Conservation (phyloP, 805 yeast species). For the Nakazawaea wyomingensis region DNA sequence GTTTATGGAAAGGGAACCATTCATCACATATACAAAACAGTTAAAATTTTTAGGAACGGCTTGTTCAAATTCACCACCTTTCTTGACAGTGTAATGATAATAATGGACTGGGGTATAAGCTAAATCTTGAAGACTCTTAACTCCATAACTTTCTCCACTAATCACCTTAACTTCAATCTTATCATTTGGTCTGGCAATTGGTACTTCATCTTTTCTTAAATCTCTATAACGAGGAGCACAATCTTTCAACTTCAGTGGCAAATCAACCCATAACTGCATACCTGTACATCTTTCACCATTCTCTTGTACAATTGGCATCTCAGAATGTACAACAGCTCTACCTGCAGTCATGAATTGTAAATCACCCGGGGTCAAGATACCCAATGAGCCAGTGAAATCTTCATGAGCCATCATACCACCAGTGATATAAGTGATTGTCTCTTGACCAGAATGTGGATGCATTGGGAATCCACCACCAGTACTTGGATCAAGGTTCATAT, state of each 20-base stretch:
- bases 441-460: constrained; percentile 81
- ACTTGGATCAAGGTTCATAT: constrained; percentile 57
- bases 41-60: constrained; percentile 56
- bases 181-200: constrained; percentile 60
- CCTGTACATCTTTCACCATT: constrained; percentile 52
- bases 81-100: constrained; percentile 59
- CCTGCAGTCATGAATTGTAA: constrained; percentile 95
- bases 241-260: constrained; percentile 59
- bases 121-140: constrained; percentile 64
- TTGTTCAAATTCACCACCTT: constrained; percentile 63
- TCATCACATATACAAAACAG: constrained; percentile 61
- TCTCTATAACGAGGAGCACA: constrained; percentile 76
- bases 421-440: constrained; percentile 65
- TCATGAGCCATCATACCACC: constrained; percentile 73
- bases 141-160: constrained; percentile 72
- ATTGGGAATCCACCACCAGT: constrained; percentile 82
- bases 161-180: constrained; percentile 66
- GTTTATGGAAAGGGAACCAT: constrained; percentile 51
- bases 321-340: constrained; percentile 78
- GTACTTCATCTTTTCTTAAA: constrained; percentile 63
- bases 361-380: constrained; percentile 75
- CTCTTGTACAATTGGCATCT: constrained; percentile 62
- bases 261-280: constrained; percentile 85
- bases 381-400: constrained; percentile 83
- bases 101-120: constrained; percentile 80